Percentiles rank a stretch among this genome's conserved stretches.
Conservation (phyloP, 768 basidiomycete species). For the Kwoniella heveanensis region DNA sequence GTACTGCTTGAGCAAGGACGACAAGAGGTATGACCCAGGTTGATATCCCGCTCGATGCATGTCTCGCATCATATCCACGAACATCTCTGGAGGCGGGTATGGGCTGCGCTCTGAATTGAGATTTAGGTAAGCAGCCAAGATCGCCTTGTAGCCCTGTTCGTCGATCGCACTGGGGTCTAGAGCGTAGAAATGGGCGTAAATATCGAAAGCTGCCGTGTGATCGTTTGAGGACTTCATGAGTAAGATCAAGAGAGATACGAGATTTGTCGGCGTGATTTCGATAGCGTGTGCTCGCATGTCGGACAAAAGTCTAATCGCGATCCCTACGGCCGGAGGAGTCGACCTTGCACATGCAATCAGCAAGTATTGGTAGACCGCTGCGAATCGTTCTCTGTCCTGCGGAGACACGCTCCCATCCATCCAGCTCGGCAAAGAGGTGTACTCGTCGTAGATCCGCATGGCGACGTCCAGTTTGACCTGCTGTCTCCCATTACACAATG, state of each 20-base stretch:
- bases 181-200: slow-evolving; percentile 61
- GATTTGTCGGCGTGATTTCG: slow-evolving; percentile 59
- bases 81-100: slow-evolving; percentile 61
- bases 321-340: slow-evolving; percentile 7
- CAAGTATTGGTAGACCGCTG: slow-evolving; percentile 22
- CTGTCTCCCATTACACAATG: slow-evolving; percentile 18
- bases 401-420: not conserved
- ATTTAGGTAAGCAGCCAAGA: slow-evolving; percentile 68
- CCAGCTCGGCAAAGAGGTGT: not conserved
- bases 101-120: slow-evolving; percentile 62
- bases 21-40: slow-evolving; percentile 67
- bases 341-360: slow-evolving; percentile 23
- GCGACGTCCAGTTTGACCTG: slow-evolving; percentile 18
- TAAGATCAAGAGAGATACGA: slow-evolving; percentile 64
- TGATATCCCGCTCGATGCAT: slow-evolving; percentile 70
- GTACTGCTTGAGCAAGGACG: slow-evolving; percentile 63
- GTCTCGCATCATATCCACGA: slow-evolving; percentile 76
- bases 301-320: slow-evolving; percentile 60
- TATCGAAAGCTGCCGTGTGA: slow-evolving; percentile 65
- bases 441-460: slow-evolving; percentile 32
- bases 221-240: slow-evolving; percentile 67
- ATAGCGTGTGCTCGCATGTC: slow-evolving; percentile 68
- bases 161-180: slow-evolving; percentile 54
- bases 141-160: slow-evolving; percentile 65
- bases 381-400: slow-evolving; percentile 1